A percentile compares a stretch with the other conserved stretches of the same genome.
phyloP scores from a whole-genome alignment of 2,329 filamentous ascomycete species.

The Venturia oleaginea region DNA sequence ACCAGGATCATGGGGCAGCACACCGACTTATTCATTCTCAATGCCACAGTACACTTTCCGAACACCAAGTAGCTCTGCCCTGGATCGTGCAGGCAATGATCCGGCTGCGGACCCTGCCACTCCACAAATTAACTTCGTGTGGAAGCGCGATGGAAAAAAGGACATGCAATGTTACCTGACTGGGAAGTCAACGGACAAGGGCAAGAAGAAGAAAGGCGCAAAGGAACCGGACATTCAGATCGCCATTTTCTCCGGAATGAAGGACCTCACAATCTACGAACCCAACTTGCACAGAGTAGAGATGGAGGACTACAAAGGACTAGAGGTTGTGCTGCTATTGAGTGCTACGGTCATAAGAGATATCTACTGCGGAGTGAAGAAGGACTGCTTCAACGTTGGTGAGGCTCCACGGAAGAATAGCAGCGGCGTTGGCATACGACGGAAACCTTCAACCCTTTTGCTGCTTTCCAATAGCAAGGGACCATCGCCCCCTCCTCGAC shows the following conservation, averaged over 20 bases:
- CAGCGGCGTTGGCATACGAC: constrained; percentile 19
- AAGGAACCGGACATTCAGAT: constrained; percentile 94
- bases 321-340: constrained; percentile 70
- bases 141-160: constrained; percentile 83
- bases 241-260: constrained; percentile 70
- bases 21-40: constrained; percentile 82
- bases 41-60: constrained; percentile 81
- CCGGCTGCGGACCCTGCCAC: constrained; percentile 43
- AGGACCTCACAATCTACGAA: constrained; percentile 83
- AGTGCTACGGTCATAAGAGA: constrained; percentile 53
- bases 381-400: constrained; percentile 70
- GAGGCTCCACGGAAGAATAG: constrained; percentile 35
- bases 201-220: constrained; percentile 53
- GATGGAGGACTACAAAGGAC: constrained; percentile 84
- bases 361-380: constrained; percentile 53
- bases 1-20: constrained; percentile 63
- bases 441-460: constrained; percentile 8
- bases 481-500: constrained; percentile 2
- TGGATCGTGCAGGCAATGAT: constrained; percentile 65
- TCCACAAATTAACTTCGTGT: constrained; percentile 75
- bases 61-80: constrained; percentile 63
- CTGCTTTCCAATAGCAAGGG: constrained; percentile 3
- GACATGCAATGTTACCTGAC: constrained; percentile 84
- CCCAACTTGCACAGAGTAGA: constrained; percentile 85
- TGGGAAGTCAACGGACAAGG: constrained; percentile 56